phyloP scores from a whole-genome alignment of 164 flowering plant genomes.

The Vitis cinerea region DNA sequence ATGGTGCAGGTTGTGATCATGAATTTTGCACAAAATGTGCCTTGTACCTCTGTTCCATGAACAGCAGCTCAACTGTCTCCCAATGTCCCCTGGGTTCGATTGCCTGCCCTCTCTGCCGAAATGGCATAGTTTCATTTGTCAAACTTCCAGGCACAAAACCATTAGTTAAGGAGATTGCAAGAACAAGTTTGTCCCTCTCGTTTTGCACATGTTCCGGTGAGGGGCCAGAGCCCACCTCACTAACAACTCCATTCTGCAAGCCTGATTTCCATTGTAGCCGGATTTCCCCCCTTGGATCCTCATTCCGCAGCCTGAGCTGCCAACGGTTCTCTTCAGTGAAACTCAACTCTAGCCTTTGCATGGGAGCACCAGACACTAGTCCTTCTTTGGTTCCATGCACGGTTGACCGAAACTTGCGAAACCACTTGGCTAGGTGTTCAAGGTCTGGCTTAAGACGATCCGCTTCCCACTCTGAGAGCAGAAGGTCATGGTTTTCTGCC shows the following conservation, averaged over 20 bases:
- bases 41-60: slow-evolving; percentile 76
- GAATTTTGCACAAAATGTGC: slow-evolving; percentile 92
- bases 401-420: slow-evolving; percentile 26
- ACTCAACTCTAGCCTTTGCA: slow-evolving; percentile 61
- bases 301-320: slow-evolving; percentile 63
- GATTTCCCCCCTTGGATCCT: slow-evolving; percentile 44
- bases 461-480: slow-evolving; percentile 46
- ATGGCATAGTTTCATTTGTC: slow-evolving; percentile 74
- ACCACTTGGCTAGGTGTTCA: slow-evolving; percentile 47
- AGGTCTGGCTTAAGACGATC: slow-evolving; percentile 54
- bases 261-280: slow-evolving; percentile 42
- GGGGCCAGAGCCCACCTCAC: slow-evolving; percentile 30
- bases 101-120: slow-evolving; percentile 89
- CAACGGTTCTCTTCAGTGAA: slow-evolving; percentile 67
- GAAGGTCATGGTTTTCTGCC: slow-evolving; percentile 67
- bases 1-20: slow-evolving; percentile 75
- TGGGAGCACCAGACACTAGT: slow-evolving; percentile 56
- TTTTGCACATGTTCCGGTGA: slow-evolving; percentile 69
- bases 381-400: slow-evolving; percentile 43
- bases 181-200: slow-evolving; percentile 69
- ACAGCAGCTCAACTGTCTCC: slow-evolving; percentile 36
- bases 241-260: slow-evolving; percentile 64
- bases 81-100: slow-evolving; percentile 80
- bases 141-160: slow-evolving; percentile 60
- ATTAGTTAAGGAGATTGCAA: slow-evolving; percentile 35